Percentiles rank a stretch among this genome's conserved stretches.
phyloP scores from a whole-genome alignment of 176 grass and related monocot genomes.

The Triticum aestivum region DNA sequence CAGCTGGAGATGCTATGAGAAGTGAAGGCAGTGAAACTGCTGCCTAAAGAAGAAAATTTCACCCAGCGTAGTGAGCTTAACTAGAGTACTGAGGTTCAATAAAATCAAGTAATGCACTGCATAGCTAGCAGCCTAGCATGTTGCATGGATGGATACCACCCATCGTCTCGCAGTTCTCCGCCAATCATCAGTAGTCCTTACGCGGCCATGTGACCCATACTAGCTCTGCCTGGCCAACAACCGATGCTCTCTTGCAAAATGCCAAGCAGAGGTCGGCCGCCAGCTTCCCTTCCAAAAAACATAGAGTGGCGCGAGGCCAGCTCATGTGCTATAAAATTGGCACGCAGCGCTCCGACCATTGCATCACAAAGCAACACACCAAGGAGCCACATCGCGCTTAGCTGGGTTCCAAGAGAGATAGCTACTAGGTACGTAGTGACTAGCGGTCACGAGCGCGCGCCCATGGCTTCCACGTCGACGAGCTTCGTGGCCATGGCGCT shows the following conservation, averaged over 20 bases:
- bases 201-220: background rate
- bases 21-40: no score
- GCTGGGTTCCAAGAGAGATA: background rate
- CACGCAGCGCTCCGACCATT: background rate
- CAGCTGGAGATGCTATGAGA: no score
- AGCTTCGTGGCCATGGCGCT: constrained; percentile 16
- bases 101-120: background rate
- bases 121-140: background rate
- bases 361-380: background rate
- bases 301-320: background rate
- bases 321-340: constrained; percentile 29
- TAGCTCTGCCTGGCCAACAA: constrained; percentile 15
- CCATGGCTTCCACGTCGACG: constrained; percentile 30
- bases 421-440: background rate
- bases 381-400: background rate
- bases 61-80: no score
- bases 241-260: background rate
- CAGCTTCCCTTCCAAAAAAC: background rate
- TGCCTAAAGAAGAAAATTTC: no score
- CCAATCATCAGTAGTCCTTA: background rate
- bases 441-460: background rate
- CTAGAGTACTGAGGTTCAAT: no score
- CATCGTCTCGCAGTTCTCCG: background rate
- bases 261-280: background rate
- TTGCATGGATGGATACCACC: background rate